Percentiles rank a stretch among this genome's conserved stretches.
phyloP scores from a whole-genome alignment of 1,284 basidiomycete genomes.

The Polyporus tsugae region DNA sequence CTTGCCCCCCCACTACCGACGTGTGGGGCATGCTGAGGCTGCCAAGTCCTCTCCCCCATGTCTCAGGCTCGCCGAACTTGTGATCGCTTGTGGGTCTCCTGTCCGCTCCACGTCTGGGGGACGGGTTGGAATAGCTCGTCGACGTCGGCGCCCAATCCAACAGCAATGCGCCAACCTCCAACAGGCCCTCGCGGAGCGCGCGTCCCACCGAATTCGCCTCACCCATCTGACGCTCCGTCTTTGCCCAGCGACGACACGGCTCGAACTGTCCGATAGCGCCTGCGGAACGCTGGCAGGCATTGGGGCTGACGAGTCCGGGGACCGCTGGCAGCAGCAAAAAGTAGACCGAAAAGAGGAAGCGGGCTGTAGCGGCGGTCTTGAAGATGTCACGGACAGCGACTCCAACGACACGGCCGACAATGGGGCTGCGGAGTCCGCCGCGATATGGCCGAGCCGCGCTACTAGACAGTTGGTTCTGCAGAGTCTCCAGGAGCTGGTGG shows the following conservation, averaged over 20 bases:
- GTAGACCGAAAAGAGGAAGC: background rate
- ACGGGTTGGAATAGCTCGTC: too few relatives aligned
- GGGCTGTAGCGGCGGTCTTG: background rate
- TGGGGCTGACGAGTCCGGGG: background rate
- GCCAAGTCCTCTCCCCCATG: background rate
- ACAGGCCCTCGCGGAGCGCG: background rate
- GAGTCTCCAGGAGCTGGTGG: background rate
- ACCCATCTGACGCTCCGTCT: background rate
- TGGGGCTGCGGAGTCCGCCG: background rate
- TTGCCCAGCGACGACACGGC: background rate
- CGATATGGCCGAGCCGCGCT: background rate
- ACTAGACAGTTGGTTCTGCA: background rate
- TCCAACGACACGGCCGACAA: background rate
- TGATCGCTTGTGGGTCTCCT: background rate
- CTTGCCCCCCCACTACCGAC: too few relatives aligned
- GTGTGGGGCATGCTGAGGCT: background rate
- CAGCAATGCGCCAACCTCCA: background rate
- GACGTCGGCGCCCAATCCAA: too few relatives aligned
- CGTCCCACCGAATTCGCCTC: background rate
- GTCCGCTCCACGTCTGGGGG: too few relatives aligned
- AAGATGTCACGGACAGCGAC: too few relatives aligned
- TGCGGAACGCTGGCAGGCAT: too few relatives aligned
- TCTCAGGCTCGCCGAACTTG: background rate
- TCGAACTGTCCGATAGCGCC: background rate
- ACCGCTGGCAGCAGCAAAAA: background rate